Conservation (phyloP, 2,329 filamentous ascomycete genomes). For the Neocatenulostroma microsporum region DNA sequence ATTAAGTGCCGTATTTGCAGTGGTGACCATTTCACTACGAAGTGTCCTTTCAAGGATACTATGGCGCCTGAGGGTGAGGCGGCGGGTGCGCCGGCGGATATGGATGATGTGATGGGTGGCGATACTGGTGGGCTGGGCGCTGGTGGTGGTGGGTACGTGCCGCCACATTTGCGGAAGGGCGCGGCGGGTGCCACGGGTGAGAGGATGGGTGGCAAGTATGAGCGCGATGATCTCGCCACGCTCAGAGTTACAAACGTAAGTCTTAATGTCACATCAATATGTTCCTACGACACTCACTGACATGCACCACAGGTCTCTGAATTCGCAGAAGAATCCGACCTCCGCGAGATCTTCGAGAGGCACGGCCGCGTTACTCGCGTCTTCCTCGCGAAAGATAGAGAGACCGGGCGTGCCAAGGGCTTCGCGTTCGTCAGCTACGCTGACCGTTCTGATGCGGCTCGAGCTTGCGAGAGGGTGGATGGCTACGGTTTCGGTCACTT, state of each 20-base stretch:
- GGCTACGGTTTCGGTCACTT: conserved; percentile 84
- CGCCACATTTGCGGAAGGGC: conserved; percentile 67
- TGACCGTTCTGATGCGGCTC: conserved; percentile 79
- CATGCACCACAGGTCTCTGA: conserved; percentile 65
- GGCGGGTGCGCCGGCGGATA: conserved; percentile 39
- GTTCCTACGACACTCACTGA: conserved; percentile 20
- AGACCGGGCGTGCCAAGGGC: conserved; percentile 92
- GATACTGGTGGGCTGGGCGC: conserved; percentile 46
- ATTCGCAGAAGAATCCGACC: conserved; percentile 90
- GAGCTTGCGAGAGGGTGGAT: conserved; percentile 96
- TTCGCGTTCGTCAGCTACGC: conserved; percentile 98
- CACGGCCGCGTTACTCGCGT: conserved; percentile 95
- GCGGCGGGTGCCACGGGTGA: conserved; percentile 61
- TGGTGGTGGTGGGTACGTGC: conserved; percentile 74
- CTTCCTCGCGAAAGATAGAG: conserved; percentile 95
- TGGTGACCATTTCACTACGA: conserved; percentile 97
- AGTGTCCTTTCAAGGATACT: conserved; percentile 99
- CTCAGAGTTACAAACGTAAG: conserved; percentile 94
- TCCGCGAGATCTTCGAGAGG: conserved; percentile 96
- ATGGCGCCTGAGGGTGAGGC: conserved; percentile 70
- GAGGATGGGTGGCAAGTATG: conserved; percentile 87
- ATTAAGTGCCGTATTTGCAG: conserved; percentile 99
- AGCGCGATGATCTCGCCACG: conserved; percentile 93
- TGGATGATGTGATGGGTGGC: conserved; percentile 39
- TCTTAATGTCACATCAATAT: conserved; percentile 22